Base-by-base conservation (phyloP, 352 stramenopile genomes). In the Phytophthora vignae region DNA sequence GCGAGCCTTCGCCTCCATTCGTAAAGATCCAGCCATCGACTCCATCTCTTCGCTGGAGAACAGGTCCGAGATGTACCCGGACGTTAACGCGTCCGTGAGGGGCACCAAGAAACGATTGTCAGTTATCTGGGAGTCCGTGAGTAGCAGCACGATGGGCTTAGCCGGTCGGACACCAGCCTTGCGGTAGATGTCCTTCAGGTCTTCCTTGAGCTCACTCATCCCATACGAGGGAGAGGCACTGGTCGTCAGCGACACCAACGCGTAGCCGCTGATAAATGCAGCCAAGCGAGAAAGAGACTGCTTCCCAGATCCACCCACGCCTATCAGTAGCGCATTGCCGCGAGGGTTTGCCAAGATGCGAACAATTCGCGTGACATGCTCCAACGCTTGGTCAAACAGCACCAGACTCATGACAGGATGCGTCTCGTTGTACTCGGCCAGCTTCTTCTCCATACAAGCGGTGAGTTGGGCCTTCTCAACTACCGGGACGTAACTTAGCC, bases 371-470 rank as follows among this genome's bases (percentile, higher is more conserved):
- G 88, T 84, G 14, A 98, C 78, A 55, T 98, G 93, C 48, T 97
- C 84, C 64, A 98, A 81, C 2, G 94, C 94, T 68, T 97, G 88
- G 15, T 98, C 92, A 71, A 98, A 98, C 0, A 98, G 67, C 40
- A 98, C 93, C 9, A 98, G 75, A 63, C 95, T 87, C 91, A 98
- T 97, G 7, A 98, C 96, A 0, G 95, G 88, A 69, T 98, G 90
- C 4, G 77, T 87, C 59, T 99, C 94, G 62, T 99, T 99, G 79
- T 98, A 98, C 12, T 88, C 77, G 11, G 71, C 69, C 3, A 98
- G 74, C 50, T 92, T 91, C 4, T 67, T 69, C 50, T 97, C 79
- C 21, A 97, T 64, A 11, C 76, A 83, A 42, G 31, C 22, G 0
- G 78, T 85, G 14, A 96, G 81, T 25, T 90, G 77, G 1, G 64